Conservation (phyloP, 768 basidiomycete genomes). For the Rubroboletus pulcherrimus region DNA sequence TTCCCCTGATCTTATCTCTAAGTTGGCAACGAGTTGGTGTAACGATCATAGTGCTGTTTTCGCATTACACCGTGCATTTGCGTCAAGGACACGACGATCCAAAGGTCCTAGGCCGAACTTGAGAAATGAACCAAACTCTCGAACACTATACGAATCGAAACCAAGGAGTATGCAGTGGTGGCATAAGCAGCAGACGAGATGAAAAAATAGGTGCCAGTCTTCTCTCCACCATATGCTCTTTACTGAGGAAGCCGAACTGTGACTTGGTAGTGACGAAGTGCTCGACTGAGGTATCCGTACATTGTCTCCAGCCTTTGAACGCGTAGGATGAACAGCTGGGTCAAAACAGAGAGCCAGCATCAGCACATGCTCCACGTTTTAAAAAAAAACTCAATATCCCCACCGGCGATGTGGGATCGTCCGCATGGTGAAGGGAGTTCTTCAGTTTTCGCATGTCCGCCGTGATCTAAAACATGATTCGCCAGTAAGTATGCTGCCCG, state of each 20-base stretch:
- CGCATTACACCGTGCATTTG: background rate
- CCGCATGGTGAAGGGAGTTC: constrained; percentile 5
- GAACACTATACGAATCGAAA: too few relatives aligned
- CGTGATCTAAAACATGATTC: constrained; percentile 10
- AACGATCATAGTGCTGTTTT: background rate
- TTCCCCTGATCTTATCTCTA: background rate
- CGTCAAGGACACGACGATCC: background rate
- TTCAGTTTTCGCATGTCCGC: constrained; percentile 15
- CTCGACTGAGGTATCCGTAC: constrained; percentile 21
- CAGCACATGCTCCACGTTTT: background rate
- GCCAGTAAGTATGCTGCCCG: background rate
- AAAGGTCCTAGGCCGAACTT: too few relatives aligned
- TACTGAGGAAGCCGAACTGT: constrained; percentile 12
- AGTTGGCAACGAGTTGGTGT: background rate
- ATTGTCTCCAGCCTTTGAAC: constrained; percentile 13
- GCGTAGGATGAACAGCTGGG: constrained; percentile 15
- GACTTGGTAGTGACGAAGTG: constrained; percentile 22
- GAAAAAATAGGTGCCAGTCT: background rate
- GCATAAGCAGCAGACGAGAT: background rate
- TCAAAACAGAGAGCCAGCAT: background rate
- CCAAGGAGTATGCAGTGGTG: background rate
- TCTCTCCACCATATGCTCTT: background rate
- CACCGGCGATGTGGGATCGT: constrained; percentile 14
- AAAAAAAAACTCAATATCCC: background rate
- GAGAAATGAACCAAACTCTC: too few relatives aligned